Evolutionary conservation across 169 alveolate genomes (phyloP).

Genomic region (Babesia ovis): DNA sequence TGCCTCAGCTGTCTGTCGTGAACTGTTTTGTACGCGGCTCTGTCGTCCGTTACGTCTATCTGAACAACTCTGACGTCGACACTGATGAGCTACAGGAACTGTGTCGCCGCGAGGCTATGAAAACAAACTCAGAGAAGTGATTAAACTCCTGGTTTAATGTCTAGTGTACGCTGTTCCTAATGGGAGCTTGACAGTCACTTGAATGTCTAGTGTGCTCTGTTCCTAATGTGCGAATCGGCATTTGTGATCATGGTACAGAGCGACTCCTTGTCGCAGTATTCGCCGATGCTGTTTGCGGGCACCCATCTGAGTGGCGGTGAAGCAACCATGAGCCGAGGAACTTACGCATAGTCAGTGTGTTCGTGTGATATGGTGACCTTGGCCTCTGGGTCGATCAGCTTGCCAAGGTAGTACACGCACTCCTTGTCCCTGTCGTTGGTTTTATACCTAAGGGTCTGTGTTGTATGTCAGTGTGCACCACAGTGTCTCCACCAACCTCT

Average conservation of each 20-base stretch:
- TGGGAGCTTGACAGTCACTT: neutral
- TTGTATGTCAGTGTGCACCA: neutral
- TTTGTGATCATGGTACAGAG: constrained; percentile 34
- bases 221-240: constrained; percentile 32
- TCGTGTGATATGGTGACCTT: constrained; percentile 71
- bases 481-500: constrained; percentile 41
- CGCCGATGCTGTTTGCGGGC: constrained; percentile 15
- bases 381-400: constrained; percentile 55
- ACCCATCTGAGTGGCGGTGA: constrained; percentile 51
- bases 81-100: constrained; percentile 88
- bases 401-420: constrained; percentile 70
- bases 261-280: constrained; percentile 61
- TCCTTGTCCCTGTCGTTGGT: constrained; percentile 72
- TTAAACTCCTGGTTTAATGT: too few relatives aligned
- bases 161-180: neutral
- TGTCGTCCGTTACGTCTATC: constrained; percentile 91
- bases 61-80: constrained; percentile 88
- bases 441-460: constrained; percentile 62
- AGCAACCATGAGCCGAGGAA: neutral
- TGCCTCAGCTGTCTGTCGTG: constrained; percentile 75
- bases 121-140: constrained; percentile 63
- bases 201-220: neutral
- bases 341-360: constrained; percentile 75
- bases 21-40: constrained; percentile 94
- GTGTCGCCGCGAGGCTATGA: constrained; percentile 84